Evolutionary conservation across 164 flowering plant species (phyloP).

Genomic region (Umbilicus rupestris): DNA sequence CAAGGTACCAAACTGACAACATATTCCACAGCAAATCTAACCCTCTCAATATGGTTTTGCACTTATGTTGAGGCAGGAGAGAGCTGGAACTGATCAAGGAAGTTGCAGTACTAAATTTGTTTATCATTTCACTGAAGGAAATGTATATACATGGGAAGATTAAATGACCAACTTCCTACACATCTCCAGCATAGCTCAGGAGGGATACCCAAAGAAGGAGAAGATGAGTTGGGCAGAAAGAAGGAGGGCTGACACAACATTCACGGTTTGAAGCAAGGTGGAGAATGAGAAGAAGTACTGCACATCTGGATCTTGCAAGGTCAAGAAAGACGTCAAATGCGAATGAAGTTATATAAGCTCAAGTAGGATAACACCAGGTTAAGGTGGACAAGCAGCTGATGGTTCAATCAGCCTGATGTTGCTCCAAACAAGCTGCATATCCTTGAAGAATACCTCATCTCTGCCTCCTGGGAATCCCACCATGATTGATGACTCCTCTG

Average conservation of each 20-base stretch:
- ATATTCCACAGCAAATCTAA: neutral
- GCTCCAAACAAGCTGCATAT: neutral
- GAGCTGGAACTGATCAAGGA: neutral
- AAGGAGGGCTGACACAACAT: conserved; percentile 7
- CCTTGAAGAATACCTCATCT: neutral
- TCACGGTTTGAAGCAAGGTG: conserved; percentile 1
- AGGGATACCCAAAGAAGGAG: too few species aligned
- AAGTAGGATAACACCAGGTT: conserved; percentile 64
- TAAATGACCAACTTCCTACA: too few species aligned
- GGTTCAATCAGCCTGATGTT: neutral
- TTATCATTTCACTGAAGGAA: neutral
- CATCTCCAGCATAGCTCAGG: conserved; percentile 11
- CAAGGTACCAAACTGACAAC: neutral
- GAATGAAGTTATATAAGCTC: conserved; percentile 42
- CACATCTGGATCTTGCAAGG: conserved; percentile 70
- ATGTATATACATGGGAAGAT: neutral
- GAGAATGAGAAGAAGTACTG: conserved; percentile 1
- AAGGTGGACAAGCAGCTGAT: conserved; percentile 12
- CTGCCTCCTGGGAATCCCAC: neutral
- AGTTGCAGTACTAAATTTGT: neutral
- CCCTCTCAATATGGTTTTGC: neutral
- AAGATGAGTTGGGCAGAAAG: too few species aligned
- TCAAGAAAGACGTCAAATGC: conserved; percentile 52
- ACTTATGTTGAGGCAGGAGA: neutral
- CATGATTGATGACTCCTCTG: neutral